These are phyloP conservation scores for Dicorynia guianensis DNA, from an alignment of 306 rosid genomes.

Conservation along the genomic window DNA sequence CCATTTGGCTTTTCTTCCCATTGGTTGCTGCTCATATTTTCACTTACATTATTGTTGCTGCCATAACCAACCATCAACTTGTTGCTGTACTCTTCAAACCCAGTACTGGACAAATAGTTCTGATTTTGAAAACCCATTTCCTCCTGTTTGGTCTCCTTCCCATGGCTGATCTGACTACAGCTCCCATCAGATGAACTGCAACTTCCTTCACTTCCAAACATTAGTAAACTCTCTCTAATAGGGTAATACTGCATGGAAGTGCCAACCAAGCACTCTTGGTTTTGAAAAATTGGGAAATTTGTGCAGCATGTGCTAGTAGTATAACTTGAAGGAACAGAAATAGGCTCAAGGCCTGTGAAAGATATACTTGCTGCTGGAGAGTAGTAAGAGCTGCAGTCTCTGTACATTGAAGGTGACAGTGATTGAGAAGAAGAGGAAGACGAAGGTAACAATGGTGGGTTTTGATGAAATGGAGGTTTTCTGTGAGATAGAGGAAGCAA, in stretches of 20 bases:
- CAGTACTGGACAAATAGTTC: constrained; percentile 16
- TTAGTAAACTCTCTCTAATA: constrained; percentile 44
- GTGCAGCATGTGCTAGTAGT: constrained; percentile 21
- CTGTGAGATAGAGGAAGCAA: constrained; percentile 48
- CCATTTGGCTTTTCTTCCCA: constrained; percentile 50
- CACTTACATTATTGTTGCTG: constrained; percentile 6
- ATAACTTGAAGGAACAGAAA: constrained; percentile 38
- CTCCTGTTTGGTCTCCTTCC: constrained; percentile 55
- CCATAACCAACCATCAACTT: constrained; percentile 43
- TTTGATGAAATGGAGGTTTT: constrained; percentile 47
- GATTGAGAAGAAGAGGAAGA: constrained; percentile 35
- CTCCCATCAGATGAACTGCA: constrained; percentile 82
- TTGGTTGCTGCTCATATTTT: constrained; percentile 21
- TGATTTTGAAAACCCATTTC: constrained; percentile 55
- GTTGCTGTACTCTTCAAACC: constrained; percentile 38
- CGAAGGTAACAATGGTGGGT: not conserved
- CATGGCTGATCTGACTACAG: constrained; percentile 55
- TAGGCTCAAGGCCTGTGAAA: constrained; percentile 44
- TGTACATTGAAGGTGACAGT: constrained; percentile 38
- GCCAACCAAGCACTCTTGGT: constrained; percentile 49
- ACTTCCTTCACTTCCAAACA: constrained; percentile 80
- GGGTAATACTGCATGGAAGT: constrained; percentile 50
- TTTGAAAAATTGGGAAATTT: constrained; percentile 48
- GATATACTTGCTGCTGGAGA: constrained; percentile 37
- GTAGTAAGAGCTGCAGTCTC: constrained; percentile 37